Conservation (phyloP, 495 filamentous ascomycete species). For the Penicillium subrubescens region DNA sequence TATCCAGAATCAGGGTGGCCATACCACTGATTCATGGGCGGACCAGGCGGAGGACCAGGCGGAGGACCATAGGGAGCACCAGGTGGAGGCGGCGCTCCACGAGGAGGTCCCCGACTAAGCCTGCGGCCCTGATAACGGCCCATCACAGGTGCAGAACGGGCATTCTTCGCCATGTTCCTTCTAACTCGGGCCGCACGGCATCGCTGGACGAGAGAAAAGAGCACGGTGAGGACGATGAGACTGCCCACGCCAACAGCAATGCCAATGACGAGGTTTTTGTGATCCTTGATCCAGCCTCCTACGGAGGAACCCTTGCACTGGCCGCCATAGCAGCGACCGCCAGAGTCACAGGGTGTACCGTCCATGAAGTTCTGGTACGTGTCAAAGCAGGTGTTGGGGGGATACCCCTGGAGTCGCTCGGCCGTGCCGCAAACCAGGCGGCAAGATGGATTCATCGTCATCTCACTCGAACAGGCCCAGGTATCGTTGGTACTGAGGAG, state of each 20-base stretch:
- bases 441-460: conserved; percentile 58
- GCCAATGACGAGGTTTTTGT: conserved; percentile 78
- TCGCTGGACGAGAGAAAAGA: conserved; percentile 59
- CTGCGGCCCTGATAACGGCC: conserved; percentile 27
- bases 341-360: conserved; percentile 82
- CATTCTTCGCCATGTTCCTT: conserved; percentile 31
- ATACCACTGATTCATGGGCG: conserved; percentile 33
- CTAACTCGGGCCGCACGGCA: conserved; percentile 44
- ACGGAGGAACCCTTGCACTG: conserved; percentile 66
- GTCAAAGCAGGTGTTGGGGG: conserved; percentile 53
- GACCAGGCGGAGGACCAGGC: conserved; percentile 19
- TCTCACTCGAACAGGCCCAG: conserved; percentile 70
- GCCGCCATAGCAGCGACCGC: conserved; percentile 77
- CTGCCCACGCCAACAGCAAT: conserved; percentile 67
- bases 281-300: conserved; percentile 66
- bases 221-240: conserved; percentile 62
- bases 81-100: conserved; percentile 1
- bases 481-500: conserved; percentile 75
- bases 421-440: conserved; percentile 74
- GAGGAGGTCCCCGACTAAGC: conserved; percentile 13
- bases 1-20: conserved; percentile 4
- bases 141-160: conserved; percentile 19
- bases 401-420: conserved; percentile 55
- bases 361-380: conserved; percentile 93
- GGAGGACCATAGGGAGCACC: conserved; percentile 15